These are phyloP conservation scores for Ophiostoma pallidulum DNA, from an alignment of 2,329 filamentous ascomycete species.

Conservation along the genomic window DNA sequence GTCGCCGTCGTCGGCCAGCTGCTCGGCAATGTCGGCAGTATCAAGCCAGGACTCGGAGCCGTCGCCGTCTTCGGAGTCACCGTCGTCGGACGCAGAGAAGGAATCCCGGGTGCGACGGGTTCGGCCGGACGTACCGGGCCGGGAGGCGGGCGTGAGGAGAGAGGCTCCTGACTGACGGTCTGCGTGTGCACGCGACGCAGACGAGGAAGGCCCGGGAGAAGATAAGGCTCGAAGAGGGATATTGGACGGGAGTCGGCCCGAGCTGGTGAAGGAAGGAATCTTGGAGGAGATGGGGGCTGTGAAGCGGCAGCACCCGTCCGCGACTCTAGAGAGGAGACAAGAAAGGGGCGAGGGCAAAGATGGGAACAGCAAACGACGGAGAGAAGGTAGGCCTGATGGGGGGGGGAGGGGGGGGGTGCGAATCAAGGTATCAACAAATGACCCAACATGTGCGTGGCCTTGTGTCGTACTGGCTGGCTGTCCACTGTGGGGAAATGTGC, in stretches of 20 bases:
- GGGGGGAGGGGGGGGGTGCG: conserved; percentile 1
- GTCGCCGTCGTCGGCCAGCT: conserved; percentile 71
- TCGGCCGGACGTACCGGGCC: conserved; percentile 18
- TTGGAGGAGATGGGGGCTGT: conserved; percentile 70
- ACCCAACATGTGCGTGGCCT: conserved; percentile 7
- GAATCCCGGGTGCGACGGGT: conserved; percentile 27
- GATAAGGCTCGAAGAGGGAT: conserved; percentile 75
- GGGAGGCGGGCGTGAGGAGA: conserved; percentile 30
- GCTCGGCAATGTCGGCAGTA: conserved; percentile 89
- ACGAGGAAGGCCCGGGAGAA: conserved; percentile 5
- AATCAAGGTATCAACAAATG: conserved; percentile 13
- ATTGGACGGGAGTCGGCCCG: conserved; percentile 64
- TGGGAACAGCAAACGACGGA: conserved; percentile 5
- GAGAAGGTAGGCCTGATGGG: conserved; percentile 3
- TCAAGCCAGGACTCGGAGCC: conserved; percentile 67
- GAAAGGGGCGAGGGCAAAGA: neutral
- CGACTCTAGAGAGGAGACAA: conserved; percentile 20
- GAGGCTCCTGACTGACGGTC: conserved; percentile 32
- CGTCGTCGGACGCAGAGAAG: conserved; percentile 31
- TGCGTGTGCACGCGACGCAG: conserved; percentile 24
- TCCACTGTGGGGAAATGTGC: neutral
- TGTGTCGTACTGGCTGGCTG: neutral
- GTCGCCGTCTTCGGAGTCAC: conserved; percentile 35
- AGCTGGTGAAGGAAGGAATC: conserved; percentile 64
- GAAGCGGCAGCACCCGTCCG: conserved; percentile 62